Base-by-base conservation (phyloP, 306 rosid species). In the Myrica gale region DNA sequence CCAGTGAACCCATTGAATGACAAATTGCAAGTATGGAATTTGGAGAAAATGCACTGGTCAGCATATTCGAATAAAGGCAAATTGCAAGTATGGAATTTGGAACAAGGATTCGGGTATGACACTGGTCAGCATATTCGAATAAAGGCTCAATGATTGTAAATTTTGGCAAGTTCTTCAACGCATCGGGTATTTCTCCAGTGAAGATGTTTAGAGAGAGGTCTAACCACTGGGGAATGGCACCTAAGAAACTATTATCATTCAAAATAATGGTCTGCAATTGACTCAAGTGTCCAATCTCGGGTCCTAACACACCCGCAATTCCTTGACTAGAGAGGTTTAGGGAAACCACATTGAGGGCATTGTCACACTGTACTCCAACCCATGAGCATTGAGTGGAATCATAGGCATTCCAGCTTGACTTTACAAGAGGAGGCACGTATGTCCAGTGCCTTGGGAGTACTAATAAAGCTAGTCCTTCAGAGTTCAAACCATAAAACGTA, bases 341-440 rank as follows among this genome's bases (percentile, higher is more conserved):
- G 77, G 87, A 71, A 60, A 86, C 8, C 3, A 91, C 87, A 75
- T 70, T 68, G 72, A 76, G 76, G 68, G 76, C 39, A 55, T n/a
- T 69, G 86, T 87, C 85, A 54, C 98, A 91, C 9, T 72, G 37
- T 23, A 94, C 74, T 73, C 97, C 98, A 0, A 39, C 72, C 98
- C 98, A 94, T 6, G 88, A 84, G 69, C 98, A 94, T 19, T 97
- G 95, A 57, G 86, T 85, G 75, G 90, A 83, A 82, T 88, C 76
- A 55, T 89, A 88, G 15, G 79, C 74, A 72, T 73, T 75, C 98
- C 98, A 94, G 65, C 79, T 71, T 6, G 91, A 85, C 53, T 57
- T 78, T 4, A 89, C 69, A 77, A 82, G 57, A 60, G 84, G 39
- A 65, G 90, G 89, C 48, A 85, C 69, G 6, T 19, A 62, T 7